Evolutionary conservation across 1,139 yeast genomes (phyloP).

Genomic region (Hanseniaspora uvarum): DNA sequence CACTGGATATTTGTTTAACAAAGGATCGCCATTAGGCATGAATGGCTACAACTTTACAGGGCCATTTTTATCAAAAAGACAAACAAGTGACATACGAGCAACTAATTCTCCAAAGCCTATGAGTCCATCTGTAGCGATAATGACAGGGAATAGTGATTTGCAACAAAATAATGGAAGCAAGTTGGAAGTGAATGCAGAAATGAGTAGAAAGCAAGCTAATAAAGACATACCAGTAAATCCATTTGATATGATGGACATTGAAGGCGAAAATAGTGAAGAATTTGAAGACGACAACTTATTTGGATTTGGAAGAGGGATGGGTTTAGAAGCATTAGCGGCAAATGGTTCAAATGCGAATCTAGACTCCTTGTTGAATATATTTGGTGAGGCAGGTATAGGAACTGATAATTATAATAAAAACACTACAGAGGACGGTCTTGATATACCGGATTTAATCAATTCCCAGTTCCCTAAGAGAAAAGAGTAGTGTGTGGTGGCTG

Average conservation of each 20-base stretch:
- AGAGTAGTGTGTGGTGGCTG: neutral
- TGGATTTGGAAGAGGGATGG: constrained; percentile 18
- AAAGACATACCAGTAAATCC: neutral
- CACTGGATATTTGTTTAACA: neutral
- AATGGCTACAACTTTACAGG: neutral
- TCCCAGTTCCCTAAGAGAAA: constrained; percentile 11
- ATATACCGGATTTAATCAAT: constrained; percentile 5
- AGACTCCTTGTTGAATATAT: constrained; percentile 12
- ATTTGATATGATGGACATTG: neutral
- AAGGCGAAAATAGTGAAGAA: constrained; percentile 7
- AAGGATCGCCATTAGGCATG: neutral
- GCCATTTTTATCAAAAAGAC: constrained; percentile 2
- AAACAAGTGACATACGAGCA: constrained; percentile 14
- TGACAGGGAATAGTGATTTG: neutral
- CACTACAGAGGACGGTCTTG: constrained; percentile 11
- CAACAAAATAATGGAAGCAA: neutral
- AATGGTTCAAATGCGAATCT: constrained; percentile 13
- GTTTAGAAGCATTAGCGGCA: constrained; percentile 8
- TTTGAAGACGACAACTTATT: constrained; percentile 15
- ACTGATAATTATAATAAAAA: neutral
- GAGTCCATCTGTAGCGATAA: constrained; percentile 1
- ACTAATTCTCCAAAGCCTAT: neutral
- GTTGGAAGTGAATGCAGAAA: neutral
- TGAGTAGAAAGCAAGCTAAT: neutral
- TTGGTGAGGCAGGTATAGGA: constrained; percentile 14